phyloP scores from a whole-genome alignment of 352 stramenopile species.

The Achlya hypogyna region DNA sequence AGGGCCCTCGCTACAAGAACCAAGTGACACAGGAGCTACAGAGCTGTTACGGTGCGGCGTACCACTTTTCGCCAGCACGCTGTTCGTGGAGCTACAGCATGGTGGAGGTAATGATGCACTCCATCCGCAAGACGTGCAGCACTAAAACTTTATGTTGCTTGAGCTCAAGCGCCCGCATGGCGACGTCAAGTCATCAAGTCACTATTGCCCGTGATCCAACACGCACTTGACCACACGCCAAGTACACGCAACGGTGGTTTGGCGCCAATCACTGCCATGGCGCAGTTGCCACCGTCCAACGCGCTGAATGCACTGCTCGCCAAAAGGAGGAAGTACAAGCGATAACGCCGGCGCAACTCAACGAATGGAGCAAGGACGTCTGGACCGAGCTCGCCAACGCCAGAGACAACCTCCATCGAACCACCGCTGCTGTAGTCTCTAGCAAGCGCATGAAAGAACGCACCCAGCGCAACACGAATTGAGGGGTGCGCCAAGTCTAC shows the following conservation, averaged over 20 bases:
- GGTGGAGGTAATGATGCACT: constrained; percentile 9
- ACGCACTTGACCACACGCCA: constrained; percentile 1
- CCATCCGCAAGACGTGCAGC: background rate
- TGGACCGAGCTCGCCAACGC: background rate
- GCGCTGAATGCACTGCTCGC: background rate
- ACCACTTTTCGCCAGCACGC: constrained; percentile 10
- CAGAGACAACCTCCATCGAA: background rate
- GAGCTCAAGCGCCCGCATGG: background rate
- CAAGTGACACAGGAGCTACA: background rate
- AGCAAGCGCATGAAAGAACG: background rate
- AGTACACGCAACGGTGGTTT: background rate
- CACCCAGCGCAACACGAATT: background rate
- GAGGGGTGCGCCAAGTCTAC: background rate
- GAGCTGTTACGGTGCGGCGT: background rate
- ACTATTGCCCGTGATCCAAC: constrained; percentile 3
- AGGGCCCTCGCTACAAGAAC: constrained; percentile 20
- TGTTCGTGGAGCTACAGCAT: constrained; percentile 7
- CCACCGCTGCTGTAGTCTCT: background rate
- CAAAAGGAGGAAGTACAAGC: background rate
- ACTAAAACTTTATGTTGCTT: too few species aligned
- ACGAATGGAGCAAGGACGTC: background rate
- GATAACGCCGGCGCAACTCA: background rate
- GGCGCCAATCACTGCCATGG: constrained; percentile 8
- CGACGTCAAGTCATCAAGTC: background rate
- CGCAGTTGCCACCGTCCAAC: background rate